These are phyloP conservation scores for Cenococcum geophilum DNA, from an alignment of 495 filamentous ascomycete genomes.

Conservation along the genomic window DNA sequence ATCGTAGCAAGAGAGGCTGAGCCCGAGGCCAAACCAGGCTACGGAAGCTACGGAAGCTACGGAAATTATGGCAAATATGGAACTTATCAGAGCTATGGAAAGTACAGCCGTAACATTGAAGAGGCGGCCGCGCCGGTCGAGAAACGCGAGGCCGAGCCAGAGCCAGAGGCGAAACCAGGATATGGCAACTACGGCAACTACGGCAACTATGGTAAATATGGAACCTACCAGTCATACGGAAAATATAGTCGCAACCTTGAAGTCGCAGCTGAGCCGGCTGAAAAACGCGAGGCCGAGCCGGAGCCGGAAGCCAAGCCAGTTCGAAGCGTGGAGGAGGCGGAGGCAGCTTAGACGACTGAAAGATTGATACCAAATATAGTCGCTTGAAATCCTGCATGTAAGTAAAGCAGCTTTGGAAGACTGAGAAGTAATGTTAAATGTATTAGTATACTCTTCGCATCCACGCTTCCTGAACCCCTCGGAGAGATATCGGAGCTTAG, in stretches of 20 bases:
- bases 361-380: too few relatives aligned
- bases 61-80: neutral
- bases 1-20: neutral
- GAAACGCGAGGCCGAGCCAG: neutral
- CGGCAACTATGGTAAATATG: slow-evolving; percentile 1
- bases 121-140: neutral
- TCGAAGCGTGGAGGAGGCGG: slow-evolving; percentile 4
- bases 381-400: too few relatives aligned
- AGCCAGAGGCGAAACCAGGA: slow-evolving; percentile 22
- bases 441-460: too few relatives aligned
- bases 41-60: too few relatives aligned
- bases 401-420: too few relatives aligned
- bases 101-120: neutral
- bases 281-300: neutral
- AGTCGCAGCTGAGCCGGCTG: neutral
- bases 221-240: neutral
- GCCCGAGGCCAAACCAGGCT: neutral
- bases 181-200: slow-evolving; percentile 15
- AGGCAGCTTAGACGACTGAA: neutral
- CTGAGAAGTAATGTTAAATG: too few relatives aligned
- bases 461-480: too few relatives aligned
- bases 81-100: neutral
- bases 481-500: too few relatives aligned
- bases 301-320: slow-evolving; percentile 7
- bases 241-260: neutral